These are phyloP conservation scores for Bipolaris bicolor DNA, from an alignment of 2,329 filamentous ascomycete species.

Conservation along the genomic window DNA sequence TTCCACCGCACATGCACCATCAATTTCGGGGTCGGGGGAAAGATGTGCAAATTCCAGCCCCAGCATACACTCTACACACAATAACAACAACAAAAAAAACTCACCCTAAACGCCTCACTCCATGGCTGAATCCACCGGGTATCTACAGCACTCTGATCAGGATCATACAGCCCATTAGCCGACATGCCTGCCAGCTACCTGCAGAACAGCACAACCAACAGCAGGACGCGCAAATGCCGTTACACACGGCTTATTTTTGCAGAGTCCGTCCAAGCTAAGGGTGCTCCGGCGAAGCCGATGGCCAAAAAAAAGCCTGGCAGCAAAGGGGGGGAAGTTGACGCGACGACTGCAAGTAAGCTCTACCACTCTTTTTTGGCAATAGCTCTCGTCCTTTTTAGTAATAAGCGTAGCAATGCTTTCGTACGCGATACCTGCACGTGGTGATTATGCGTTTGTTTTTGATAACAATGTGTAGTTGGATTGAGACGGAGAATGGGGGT, in stretches of 20 bases:
- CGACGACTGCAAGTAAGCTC: too few relatives aligned
- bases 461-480: neutral
- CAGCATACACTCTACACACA: too few relatives aligned
- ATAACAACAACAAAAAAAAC: constrained; percentile 17
- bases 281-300: neutral
- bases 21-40: too few relatives aligned
- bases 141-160: constrained; percentile 36
- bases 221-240: constrained; percentile 9
- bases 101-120: constrained; percentile 42
- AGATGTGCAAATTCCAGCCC: too few relatives aligned
- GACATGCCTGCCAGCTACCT: constrained; percentile 31
- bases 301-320: too few relatives aligned
- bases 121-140: constrained; percentile 39
- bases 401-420: neutral
- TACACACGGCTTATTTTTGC: constrained; percentile 12
- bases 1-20: too few relatives aligned
- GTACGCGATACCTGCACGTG: too few relatives aligned
- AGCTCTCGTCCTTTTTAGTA: too few relatives aligned
- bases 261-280: neutral
- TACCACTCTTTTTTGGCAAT: too few relatives aligned
- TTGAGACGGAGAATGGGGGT: neutral
- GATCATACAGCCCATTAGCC: constrained; percentile 35
- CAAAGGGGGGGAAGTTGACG: too few relatives aligned
- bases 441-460: neutral
- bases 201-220: constrained; percentile 9